These are phyloP conservation scores for Croton laevigatus DNA, from an alignment of 441 rosid genomes.

Conservation along the genomic window DNA sequence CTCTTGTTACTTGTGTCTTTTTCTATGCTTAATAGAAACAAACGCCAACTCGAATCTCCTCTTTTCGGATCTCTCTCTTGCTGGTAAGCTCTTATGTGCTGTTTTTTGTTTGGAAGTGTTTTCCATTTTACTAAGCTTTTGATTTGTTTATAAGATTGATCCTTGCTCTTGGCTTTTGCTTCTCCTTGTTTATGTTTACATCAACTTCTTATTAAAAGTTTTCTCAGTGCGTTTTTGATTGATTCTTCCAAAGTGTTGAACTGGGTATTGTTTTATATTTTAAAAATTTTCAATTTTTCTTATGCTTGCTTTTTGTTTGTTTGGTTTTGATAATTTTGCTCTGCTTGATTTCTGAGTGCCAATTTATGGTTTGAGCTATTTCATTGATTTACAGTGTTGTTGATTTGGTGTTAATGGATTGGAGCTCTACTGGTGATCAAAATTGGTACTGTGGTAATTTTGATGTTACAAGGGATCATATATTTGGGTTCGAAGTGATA, in stretches of 20 bases:
- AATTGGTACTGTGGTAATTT: constrained; percentile 37
- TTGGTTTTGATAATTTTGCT: constrained; percentile 18
- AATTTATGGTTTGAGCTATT: constrained; percentile 14
- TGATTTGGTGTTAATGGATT: constrained; percentile 47
- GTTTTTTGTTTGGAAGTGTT: background rate
- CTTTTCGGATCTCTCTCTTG: constrained; percentile 26
- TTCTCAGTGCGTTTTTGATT: background rate
- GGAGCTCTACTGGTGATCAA: constrained; percentile 43
- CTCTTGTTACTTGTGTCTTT: constrained; percentile 2
- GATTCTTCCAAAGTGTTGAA: constrained; percentile 4
- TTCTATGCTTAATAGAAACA: constrained; percentile 6
- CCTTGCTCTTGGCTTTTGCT: constrained; percentile 22
- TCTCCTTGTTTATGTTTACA: constrained; percentile 22
- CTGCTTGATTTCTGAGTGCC: constrained; percentile 11
- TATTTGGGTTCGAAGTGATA: constrained; percentile 30
- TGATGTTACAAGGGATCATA: constrained; percentile 29
- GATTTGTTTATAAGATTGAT: constrained; percentile 1
- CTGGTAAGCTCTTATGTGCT: constrained; percentile 23
- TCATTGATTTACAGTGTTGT: constrained; percentile 31
- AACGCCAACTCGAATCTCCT: constrained; percentile 10
- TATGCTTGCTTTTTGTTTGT: background rate
- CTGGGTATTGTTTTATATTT: constrained; percentile 15
- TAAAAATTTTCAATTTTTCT: background rate
- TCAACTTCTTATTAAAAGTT: background rate
- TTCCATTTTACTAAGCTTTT: constrained; percentile 18